Conservation (phyloP, 148 eudicot species). For the Linanthus parryae region DNA sequence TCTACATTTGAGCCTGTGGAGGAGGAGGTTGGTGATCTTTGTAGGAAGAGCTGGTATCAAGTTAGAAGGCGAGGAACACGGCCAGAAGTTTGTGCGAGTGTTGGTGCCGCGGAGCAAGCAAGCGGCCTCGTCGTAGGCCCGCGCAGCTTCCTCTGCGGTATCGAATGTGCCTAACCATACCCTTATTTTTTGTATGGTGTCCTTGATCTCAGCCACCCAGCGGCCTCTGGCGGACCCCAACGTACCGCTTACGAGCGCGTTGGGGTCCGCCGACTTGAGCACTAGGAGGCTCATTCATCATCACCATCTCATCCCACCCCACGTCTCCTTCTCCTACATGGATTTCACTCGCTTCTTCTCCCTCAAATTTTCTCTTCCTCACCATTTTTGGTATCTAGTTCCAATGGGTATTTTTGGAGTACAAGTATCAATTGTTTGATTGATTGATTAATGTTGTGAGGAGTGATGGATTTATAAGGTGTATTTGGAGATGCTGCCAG, state of each 20-base stretch:
- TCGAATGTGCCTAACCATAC: constrained; percentile 49
- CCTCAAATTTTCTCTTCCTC: constrained; percentile 32
- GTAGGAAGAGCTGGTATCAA: constrained; percentile 32
- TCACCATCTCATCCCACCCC: constrained; percentile 32
- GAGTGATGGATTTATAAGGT: neutral
- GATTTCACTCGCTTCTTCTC: constrained; percentile 7
- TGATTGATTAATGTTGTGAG: neutral
- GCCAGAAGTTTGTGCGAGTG: constrained; percentile 44
- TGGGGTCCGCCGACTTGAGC: constrained; percentile 20
- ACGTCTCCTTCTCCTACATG: constrained; percentile 9
- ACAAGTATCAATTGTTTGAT: too few species aligned
- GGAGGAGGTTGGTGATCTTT: constrained; percentile 37
- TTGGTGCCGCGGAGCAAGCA: constrained; percentile 46
- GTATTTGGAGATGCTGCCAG: constrained; percentile 11
- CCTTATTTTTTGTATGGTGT: constrained; percentile 45
- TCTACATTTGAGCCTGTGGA: constrained; percentile 35
- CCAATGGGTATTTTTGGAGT: neutral
- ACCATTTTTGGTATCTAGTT: constrained; percentile 16
- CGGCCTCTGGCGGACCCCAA: constrained; percentile 45
- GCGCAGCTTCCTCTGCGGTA: constrained; percentile 47
- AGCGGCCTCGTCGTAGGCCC: constrained; percentile 50
- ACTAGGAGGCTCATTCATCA: constrained; percentile 20
- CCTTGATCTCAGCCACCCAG: constrained; percentile 50
- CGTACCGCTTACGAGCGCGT: constrained; percentile 30
- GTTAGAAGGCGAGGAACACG: constrained; percentile 16